phyloP scores from a whole-genome alignment of 1,139 yeast genomes.

The Blastobotrys persicus region DNA sequence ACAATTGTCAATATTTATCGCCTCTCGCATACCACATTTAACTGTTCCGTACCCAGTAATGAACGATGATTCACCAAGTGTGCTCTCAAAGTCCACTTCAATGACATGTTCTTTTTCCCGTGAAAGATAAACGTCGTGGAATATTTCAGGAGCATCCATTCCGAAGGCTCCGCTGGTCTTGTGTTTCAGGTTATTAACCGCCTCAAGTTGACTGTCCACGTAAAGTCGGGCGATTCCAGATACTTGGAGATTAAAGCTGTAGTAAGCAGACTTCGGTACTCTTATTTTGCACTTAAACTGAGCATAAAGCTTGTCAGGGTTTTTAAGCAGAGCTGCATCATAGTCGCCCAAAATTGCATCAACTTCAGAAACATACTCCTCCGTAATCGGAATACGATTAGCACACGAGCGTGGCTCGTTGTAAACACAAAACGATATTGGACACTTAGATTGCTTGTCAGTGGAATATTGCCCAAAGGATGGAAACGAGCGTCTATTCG shows the following conservation, averaged over 20 bases:
- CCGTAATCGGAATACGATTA: neutral
- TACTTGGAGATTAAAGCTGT: slow-evolving; percentile 48
- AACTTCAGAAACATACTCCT: slow-evolving; percentile 1
- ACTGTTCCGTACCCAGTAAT: slow-evolving; percentile 43
- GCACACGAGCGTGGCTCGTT: neutral
- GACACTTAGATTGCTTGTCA: neutral
- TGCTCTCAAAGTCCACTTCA: slow-evolving; percentile 47
- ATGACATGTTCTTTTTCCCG: slow-evolving; percentile 44
- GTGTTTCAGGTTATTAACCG: slow-evolving; percentile 54
- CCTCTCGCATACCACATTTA: slow-evolving; percentile 36
- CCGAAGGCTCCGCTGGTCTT: slow-evolving; percentile 47
- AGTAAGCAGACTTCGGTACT: slow-evolving; percentile 48
- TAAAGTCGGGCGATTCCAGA: slow-evolving; percentile 53
- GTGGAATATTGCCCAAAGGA: slow-evolving; percentile 8
- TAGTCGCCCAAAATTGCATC: slow-evolving; percentile 3
- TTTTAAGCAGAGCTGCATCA: neutral
- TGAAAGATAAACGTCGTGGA: slow-evolving; percentile 38
- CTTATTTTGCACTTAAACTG: slow-evolving; percentile 46
- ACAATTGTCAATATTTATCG: slow-evolving; percentile 35
- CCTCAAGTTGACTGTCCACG: slow-evolving; percentile 48
- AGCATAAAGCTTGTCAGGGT: slow-evolving; percentile 33
- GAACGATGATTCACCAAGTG: slow-evolving; percentile 1
- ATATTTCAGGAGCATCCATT: slow-evolving; percentile 49
- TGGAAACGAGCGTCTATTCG: slow-evolving; percentile 5
- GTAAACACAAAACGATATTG: slow-evolving; percentile 8